These are phyloP conservation scores for Kodamaea alishanica DNA, from an alignment of 1,139 yeast genomes.

Conservation along the genomic window DNA sequence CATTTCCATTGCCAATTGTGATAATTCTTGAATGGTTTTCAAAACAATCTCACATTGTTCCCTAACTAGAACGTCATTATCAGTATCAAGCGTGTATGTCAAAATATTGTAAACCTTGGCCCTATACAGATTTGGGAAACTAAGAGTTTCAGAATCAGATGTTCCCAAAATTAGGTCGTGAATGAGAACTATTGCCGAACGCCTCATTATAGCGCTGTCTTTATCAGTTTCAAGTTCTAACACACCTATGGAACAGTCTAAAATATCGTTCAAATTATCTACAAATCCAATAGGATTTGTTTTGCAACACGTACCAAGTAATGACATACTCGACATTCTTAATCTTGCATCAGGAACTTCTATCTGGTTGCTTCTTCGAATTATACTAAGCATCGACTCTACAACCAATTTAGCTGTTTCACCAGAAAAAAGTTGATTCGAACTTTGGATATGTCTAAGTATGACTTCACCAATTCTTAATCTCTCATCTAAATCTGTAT, in stretches of 20 bases:
- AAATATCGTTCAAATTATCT: constrained; percentile 46
- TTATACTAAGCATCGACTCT: constrained; percentile 33
- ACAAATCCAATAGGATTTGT: constrained; percentile 55
- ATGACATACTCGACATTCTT: constrained; percentile 83
- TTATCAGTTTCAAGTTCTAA: constrained; percentile 50
- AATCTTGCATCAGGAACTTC: constrained; percentile 51
- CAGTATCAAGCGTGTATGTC: constrained; percentile 44
- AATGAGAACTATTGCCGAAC: constrained; percentile 70
- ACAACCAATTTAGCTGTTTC: constrained; percentile 25
- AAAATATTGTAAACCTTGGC: constrained; percentile 38
- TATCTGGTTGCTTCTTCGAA: constrained; percentile 30
- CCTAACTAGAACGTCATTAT: constrained; percentile 54
- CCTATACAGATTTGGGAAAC: constrained; percentile 49
- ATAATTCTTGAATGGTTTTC: constrained; percentile 39
- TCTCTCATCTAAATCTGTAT: constrained; percentile 54
- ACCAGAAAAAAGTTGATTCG: constrained; percentile 49
- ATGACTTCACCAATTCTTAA: constrained; percentile 80
- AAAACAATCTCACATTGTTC: constrained; percentile 54
- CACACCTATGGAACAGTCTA: constrained; percentile 77
- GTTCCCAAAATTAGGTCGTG: constrained; percentile 58
- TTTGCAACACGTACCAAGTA: constrained; percentile 66
- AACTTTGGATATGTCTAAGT: constrained; percentile 50
- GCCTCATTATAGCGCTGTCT: constrained; percentile 56
- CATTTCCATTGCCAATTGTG: constrained; percentile 12
- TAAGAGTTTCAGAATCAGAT: constrained; percentile 38